Percentiles rank a stretch among this genome's conserved stretches.
Conservation (phyloP, 2,329 filamentous ascomycete species). For the Chalaropsis thielavioides region DNA sequence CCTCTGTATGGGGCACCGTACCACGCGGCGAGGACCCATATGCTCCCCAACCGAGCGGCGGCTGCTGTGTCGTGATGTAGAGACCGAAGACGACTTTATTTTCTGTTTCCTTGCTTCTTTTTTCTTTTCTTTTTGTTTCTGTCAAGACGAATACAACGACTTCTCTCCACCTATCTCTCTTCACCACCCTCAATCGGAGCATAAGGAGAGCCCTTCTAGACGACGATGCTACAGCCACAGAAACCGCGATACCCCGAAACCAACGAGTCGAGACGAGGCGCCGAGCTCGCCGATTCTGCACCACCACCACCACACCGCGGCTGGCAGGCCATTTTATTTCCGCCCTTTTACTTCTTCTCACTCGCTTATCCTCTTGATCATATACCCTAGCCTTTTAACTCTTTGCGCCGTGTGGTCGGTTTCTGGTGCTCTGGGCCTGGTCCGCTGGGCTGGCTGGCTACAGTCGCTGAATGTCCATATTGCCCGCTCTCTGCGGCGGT, state of each 20-base stretch:
- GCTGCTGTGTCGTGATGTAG: conserved; percentile 94
- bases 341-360: conserved; percentile 5
- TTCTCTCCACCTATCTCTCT: not conserved
- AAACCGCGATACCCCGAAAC: not conserved
- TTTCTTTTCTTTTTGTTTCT: not conserved
- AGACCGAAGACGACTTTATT: conserved; percentile 2
- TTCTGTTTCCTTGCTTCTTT: not conserved
- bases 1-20: conserved; percentile 87
- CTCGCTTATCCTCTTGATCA: conserved; percentile 2
- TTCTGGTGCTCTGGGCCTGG: not conserved
- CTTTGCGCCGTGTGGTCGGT: not conserved
- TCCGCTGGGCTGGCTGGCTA: not conserved
- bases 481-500: too few species aligned
- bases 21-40: conserved; percentile 97
- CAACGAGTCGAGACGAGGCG: not conserved
- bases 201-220: too few species aligned
- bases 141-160: conserved; percentile 7
- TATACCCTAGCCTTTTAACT: conserved; percentile 7
- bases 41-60: conserved; percentile 79
- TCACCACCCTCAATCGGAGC: not conserved
- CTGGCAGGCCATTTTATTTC: conserved; percentile 17
- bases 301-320: not conserved
- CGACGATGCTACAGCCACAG: not conserved
- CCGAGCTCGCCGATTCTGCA: conserved; percentile 19
- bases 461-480: too few species aligned